Evolutionary conservation across 345 rosid species (phyloP).

Genomic region (Chamaenerion angustifolium): DNA sequence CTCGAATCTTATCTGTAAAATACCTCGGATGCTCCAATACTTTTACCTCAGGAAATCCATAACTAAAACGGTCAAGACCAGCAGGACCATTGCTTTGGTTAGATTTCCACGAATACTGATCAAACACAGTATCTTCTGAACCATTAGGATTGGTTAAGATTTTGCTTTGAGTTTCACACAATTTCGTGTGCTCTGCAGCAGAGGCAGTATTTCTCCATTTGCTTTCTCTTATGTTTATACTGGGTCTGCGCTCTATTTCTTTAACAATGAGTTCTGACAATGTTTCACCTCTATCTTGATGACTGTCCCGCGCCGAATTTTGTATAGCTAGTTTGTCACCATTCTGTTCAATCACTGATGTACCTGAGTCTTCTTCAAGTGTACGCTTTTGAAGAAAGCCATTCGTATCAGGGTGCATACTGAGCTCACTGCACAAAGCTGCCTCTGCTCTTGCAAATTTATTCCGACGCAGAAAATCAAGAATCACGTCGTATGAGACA

Average conservation of each 20-base stretch:
- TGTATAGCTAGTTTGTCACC: constrained; percentile 14
- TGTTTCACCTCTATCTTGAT: constrained; percentile 31
- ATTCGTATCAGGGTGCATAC: constrained; percentile 55
- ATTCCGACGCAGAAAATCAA: constrained; percentile 68
- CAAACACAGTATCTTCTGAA: constrained; percentile 35
- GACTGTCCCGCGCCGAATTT: constrained; percentile 19
- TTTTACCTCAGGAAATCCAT: constrained; percentile 19
- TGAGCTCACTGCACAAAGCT: constrained; percentile 79
- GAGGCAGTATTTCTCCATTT: constrained; percentile 40
- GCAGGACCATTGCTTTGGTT: constrained; percentile 31
- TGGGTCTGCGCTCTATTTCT: constrained; percentile 68
- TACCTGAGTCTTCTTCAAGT: constrained; percentile 36
- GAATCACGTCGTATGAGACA: constrained; percentile 54
- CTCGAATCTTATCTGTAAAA: constrained; percentile 14
- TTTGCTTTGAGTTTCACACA: constrained; percentile 22
- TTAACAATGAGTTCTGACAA: constrained; percentile 79
- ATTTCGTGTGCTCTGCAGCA: constrained; percentile 28
- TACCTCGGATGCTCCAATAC: constrained; percentile 23
- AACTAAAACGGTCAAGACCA: constrained; percentile 22
- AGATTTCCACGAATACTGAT: constrained; percentile 44
- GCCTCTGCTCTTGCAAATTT: constrained; percentile 86
- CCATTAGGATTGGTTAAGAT: constrained; percentile 40
- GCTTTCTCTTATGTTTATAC: constrained; percentile 46
- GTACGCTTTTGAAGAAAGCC: constrained; percentile 50
- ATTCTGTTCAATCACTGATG: constrained; percentile 26